Percentiles rank a stretch among this genome's conserved stretches.
phyloP scores from a whole-genome alignment of 805 yeast genomes.

The Ascoidea rubescens region DNA sequence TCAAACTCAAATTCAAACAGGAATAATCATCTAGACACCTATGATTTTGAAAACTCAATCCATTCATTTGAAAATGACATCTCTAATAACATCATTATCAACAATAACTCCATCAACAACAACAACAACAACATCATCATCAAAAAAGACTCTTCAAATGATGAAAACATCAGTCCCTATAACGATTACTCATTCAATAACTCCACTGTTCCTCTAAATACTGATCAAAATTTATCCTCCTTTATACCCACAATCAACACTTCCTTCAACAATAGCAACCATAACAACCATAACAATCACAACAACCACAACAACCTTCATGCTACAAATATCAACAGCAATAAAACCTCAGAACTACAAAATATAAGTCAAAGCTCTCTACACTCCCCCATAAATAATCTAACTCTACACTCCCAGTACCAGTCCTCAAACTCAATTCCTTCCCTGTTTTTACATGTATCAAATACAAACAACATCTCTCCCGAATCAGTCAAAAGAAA shows the following conservation, averaged over 20 bases:
- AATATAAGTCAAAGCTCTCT: too few relatives aligned
- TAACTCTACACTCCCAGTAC: too few relatives aligned
- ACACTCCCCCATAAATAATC: too few relatives aligned
- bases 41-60: too few relatives aligned
- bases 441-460: too few relatives aligned
- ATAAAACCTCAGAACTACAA: too few relatives aligned
- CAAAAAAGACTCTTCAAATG: slow-evolving; percentile 3
- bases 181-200: background rate
- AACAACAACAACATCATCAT: background rate
- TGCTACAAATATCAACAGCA: background rate
- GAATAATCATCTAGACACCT: too few relatives aligned
- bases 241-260: slow-evolving; percentile 8
- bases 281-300: slow-evolving; percentile 8
- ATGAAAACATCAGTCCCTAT: slow-evolving; percentile 3
- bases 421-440: too few relatives aligned
- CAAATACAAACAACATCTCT: too few relatives aligned
- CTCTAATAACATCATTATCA: background rate
- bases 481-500: slow-evolving; percentile 15
- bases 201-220: background rate
- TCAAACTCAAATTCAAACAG: too few relatives aligned
- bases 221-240: slow-evolving; percentile 1
- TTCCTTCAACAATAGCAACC: slow-evolving; percentile 1
- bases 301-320: slow-evolving; percentile 11
- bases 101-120: background rate
- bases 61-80: too few relatives aligned